These are phyloP conservation scores for Hypoxylon rickii DNA, from an alignment of 495 filamentous ascomycete species.

Conservation along the genomic window DNA sequence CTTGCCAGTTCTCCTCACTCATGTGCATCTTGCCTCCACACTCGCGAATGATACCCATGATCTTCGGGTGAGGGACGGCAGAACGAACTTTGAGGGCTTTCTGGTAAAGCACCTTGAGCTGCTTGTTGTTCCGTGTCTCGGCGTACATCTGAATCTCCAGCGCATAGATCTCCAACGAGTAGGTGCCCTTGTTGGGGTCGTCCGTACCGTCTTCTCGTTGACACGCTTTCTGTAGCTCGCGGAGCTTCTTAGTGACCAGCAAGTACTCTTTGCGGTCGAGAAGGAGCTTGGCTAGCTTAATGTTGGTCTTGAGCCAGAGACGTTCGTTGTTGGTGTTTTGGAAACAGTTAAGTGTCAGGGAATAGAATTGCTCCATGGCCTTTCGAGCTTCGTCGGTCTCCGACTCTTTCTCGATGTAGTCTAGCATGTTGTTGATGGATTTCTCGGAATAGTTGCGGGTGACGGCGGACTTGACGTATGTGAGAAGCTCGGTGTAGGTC, in stretches of 20 bases:
- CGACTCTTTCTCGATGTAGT: slow-evolving; percentile 93
- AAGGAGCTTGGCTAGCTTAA: slow-evolving; percentile 90
- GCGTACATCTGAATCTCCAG: slow-evolving; percentile 99
- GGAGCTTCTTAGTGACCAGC: slow-evolving; percentile 79
- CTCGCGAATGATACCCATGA: slow-evolving; percentile 98
- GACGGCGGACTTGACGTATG: slow-evolving; percentile 95
- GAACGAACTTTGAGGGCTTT: slow-evolving; percentile 87
- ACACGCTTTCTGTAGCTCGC: slow-evolving; percentile 87
- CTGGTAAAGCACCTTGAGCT: slow-evolving; percentile 90
- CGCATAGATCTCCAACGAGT: slow-evolving; percentile 93
- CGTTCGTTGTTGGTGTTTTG: slow-evolving; percentile 98
- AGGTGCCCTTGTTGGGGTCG: slow-evolving; percentile 95
- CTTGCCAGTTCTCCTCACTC: slow-evolving; percentile 99
- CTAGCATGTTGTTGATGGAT: slow-evolving; percentile 99
- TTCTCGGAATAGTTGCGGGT: slow-evolving; percentile 99
- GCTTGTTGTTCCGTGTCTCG: slow-evolving; percentile 95
- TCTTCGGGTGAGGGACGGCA: slow-evolving; percentile 95
- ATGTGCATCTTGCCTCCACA: slow-evolving; percentile 99
- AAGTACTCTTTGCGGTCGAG: slow-evolving; percentile 88
- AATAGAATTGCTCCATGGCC: slow-evolving; percentile 97
- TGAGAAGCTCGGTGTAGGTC: slow-evolving; percentile 93
- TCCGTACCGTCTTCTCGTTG: slow-evolving; percentile 87
- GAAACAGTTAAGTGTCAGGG: slow-evolving; percentile 87
- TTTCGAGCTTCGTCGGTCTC: slow-evolving; percentile 77
- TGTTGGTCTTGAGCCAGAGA: slow-evolving; percentile 97